Evolutionary conservation across 805 yeast species (phyloP).

Genomic region (Candida taoyuanica): DNA sequence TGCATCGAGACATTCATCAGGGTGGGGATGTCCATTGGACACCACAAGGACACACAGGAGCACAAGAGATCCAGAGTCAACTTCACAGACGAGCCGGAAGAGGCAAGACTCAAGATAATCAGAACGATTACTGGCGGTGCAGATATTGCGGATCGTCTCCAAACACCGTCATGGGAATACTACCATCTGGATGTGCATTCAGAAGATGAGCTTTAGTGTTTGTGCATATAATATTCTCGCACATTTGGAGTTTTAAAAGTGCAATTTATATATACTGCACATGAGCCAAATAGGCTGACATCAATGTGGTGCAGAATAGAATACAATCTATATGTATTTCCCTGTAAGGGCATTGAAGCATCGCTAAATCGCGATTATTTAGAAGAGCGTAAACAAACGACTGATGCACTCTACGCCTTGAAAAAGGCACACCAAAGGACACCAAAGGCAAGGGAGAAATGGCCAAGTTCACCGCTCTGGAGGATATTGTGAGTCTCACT

Average conservation of each 20-base stretch:
- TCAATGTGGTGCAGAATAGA: too few relatives aligned
- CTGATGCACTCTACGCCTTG: background rate
- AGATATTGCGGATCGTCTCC: constrained; percentile 10
- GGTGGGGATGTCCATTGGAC: constrained; percentile 93
- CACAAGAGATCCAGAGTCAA: constrained; percentile 42
- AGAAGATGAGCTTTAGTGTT: background rate
- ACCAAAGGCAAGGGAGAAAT: too few relatives aligned
- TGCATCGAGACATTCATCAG: constrained; percentile 78
- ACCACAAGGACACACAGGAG: constrained; percentile 47
- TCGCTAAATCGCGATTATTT: too few relatives aligned
- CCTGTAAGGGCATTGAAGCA: too few relatives aligned
- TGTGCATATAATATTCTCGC: background rate
- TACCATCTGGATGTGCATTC: constrained; percentile 13
- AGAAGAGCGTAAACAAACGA: constrained; percentile 2
- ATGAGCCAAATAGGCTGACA: too few relatives aligned
- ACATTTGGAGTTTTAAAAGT: too few relatives aligned
- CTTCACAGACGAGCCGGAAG: constrained; percentile 43
- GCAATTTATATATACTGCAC: too few relatives aligned
- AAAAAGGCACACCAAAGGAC: too few relatives aligned
- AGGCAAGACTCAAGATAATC: constrained; percentile 44
- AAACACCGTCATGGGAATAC: constrained; percentile 26
- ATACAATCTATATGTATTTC: too few relatives aligned
- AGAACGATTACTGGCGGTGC: constrained; percentile 56
- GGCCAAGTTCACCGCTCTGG: constrained; percentile 3
- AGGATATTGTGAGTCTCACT: constrained; percentile 3